These are phyloP conservation scores for Erysimum cheiranthoides DNA, from an alignment of 345 rosid species.

Conservation along the genomic window DNA sequence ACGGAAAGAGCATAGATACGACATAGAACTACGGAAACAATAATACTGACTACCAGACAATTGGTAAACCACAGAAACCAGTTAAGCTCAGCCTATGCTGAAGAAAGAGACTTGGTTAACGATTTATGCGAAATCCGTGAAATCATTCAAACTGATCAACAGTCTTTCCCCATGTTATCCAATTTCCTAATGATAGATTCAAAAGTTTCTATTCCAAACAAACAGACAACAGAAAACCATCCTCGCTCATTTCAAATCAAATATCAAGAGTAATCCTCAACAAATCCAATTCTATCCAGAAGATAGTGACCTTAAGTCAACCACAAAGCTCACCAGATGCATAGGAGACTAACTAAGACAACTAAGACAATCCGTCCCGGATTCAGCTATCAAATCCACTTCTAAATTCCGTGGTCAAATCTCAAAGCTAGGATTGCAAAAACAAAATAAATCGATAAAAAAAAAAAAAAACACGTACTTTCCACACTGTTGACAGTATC, in stretches of 20 bases:
- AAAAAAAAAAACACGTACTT: slow-evolving; percentile 53
- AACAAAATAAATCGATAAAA: not conserved
- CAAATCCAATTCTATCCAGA: slow-evolving; percentile 8
- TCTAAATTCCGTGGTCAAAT: not conserved
- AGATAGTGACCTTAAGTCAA: slow-evolving; percentile 19
- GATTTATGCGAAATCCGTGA: not conserved
- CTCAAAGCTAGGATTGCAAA: slow-evolving; percentile 19
- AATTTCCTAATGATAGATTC: slow-evolving; percentile 18
- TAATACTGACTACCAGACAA: slow-evolving; percentile 10
- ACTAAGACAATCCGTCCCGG: not conserved
- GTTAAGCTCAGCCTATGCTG: slow-evolving; percentile 15
- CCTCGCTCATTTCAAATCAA: slow-evolving; percentile 6
- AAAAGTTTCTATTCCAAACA: slow-evolving; percentile 18
- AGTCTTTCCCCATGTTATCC: slow-evolving; percentile 8
- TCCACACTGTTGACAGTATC: slow-evolving; percentile 99
- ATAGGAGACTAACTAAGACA: slow-evolving; percentile 2
- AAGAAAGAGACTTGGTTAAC: slow-evolving; percentile 23
- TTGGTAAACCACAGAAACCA: not conserved
- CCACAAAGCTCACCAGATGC: slow-evolving; percentile 22
- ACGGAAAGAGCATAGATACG: not conserved
- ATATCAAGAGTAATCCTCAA: not conserved
- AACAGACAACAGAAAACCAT: slow-evolving; percentile 9
- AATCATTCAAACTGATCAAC: slow-evolving; percentile 27
- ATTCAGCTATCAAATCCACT: slow-evolving; percentile 20
- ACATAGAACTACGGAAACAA: not conserved